A percentile compares a stretch with the other conserved stretches of the same genome.
These are phyloP conservation scores for Cytospora leucostoma DNA, from an alignment of 2,329 filamentous ascomycete genomes.

Conservation along the genomic window DNA sequence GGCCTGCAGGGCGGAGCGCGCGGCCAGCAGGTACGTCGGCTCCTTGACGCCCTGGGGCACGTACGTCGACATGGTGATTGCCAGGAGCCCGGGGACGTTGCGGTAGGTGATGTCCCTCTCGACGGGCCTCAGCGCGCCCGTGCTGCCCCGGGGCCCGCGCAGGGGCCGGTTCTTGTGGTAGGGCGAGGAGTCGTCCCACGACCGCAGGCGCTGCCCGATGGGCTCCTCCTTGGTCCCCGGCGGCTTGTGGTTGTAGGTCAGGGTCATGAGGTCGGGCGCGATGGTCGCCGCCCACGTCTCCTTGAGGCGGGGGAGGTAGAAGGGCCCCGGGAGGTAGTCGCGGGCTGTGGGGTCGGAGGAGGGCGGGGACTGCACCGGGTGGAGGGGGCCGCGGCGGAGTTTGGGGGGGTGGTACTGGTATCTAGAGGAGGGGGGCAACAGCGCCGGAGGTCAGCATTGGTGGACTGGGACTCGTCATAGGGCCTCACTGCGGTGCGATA, in stretches of 20 bases:
- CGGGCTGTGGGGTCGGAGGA: conserved; percentile 85
- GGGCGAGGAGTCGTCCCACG: conserved; percentile 87
- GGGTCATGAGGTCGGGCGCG: conserved; percentile 81
- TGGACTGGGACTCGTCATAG: background rate
- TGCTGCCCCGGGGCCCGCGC: conserved; percentile 79
- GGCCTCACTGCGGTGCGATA: background rate
- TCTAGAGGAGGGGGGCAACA: conserved; percentile 49
- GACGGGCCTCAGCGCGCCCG: conserved; percentile 65
- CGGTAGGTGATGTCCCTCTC: conserved; percentile 76
- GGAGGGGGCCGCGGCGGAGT: conserved; percentile 90
- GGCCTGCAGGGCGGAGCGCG: conserved; percentile 79
- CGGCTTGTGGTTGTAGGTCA: conserved; percentile 83
- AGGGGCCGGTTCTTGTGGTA: conserved; percentile 92
- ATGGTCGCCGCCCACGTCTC: conserved; percentile 89
- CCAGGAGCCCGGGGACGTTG: conserved; percentile 80
- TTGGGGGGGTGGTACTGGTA: conserved; percentile 95
- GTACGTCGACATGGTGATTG: conserved; percentile 77
- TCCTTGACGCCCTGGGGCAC: conserved; percentile 71
- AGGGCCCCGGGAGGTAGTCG: conserved; percentile 86
- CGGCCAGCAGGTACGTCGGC: conserved; percentile 76
- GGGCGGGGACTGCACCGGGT: conserved; percentile 88
- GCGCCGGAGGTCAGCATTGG: conserved; percentile 17
- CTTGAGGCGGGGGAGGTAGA: conserved; percentile 81
- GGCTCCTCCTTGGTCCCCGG: conserved; percentile 66
- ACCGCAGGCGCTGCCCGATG: conserved; percentile 66